phyloP scores from a whole-genome alignment of 1,284 basidiomycete species.

The Boletus semigastroideus region DNA sequence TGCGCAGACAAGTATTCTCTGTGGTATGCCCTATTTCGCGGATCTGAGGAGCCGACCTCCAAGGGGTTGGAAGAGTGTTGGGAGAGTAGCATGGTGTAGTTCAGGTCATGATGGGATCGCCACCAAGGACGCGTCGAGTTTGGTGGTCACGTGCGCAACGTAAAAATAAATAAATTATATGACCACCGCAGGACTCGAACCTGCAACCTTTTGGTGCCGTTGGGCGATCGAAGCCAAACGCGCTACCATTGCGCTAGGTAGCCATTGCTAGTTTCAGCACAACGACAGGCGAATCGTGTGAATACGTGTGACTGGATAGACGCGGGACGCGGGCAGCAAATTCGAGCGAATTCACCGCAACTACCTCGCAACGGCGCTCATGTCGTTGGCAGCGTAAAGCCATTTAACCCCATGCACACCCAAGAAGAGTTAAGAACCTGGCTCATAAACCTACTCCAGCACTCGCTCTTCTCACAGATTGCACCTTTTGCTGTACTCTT shows the following conservation, averaged over 20 bases:
- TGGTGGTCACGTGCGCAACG: conserved; percentile 16
- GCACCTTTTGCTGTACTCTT: conserved; percentile 56
- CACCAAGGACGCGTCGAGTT: conserved; percentile 9
- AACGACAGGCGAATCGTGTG: background rate
- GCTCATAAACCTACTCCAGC: conserved; percentile 24
- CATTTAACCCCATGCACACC: conserved; percentile 31
- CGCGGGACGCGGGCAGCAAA: conserved; percentile 68
- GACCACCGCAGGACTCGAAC: conserved; percentile 85
- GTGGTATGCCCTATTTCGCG: conserved; percentile 49
- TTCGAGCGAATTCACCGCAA: conserved; percentile 61
- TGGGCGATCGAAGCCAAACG: conserved; percentile 81
- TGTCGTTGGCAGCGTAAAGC: conserved; percentile 33
- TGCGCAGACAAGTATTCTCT: conserved; percentile 38
- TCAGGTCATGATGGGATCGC: conserved; percentile 16
- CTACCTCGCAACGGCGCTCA: conserved; percentile 23
- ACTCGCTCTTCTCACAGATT: conserved; percentile 45
- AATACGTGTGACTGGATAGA: background rate
- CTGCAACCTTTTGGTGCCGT: conserved; percentile 79
- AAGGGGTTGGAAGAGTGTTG: conserved; percentile 79
- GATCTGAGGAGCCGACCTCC: conserved; percentile 66
- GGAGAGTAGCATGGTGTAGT: conserved; percentile 46
- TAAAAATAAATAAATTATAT: background rate
- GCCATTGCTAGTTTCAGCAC: conserved; percentile 1
- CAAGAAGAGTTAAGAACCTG: conserved; percentile 32
- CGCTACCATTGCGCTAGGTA: conserved; percentile 62